phyloP scores from a whole-genome alignment of 2,329 filamentous ascomycete genomes.

The Xylariaceae sp. region DNA sequence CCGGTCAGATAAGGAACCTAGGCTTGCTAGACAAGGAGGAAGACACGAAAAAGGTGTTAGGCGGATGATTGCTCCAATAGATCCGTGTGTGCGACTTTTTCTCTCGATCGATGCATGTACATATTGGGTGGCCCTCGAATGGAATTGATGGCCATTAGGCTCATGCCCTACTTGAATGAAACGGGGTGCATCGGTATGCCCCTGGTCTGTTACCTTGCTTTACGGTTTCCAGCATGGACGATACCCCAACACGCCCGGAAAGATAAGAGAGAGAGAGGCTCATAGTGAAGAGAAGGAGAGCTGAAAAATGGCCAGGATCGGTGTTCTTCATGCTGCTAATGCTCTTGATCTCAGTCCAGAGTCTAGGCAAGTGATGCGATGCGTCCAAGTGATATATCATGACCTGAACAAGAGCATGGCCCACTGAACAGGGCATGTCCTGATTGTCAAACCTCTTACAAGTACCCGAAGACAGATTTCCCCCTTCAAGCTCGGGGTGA shows the following conservation, averaged over 20 bases:
- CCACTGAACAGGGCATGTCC: neutral
- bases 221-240: neutral
- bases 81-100: slow-evolving; percentile 13
- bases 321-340: neutral
- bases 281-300: neutral
- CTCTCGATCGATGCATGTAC: slow-evolving; percentile 22
- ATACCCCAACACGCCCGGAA: neutral
- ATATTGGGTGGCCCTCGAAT: slow-evolving; percentile 21
- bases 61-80: slow-evolving; percentile 22
- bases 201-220: neutral
- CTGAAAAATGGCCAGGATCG: neutral
- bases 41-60: slow-evolving; percentile 60
- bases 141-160: slow-evolving; percentile 17
- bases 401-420: neutral
- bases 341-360: neutral
- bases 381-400: neutral
- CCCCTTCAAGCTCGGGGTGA: neutral
- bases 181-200: slow-evolving; percentile 5
- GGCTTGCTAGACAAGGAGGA: slow-evolving; percentile 81
- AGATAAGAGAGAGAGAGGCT: neutral
- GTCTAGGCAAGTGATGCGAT: neutral
- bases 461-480: neutral
- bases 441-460: neutral
- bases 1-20: slow-evolving; percentile 80
- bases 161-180: slow-evolving; percentile 4